Conservation (phyloP, 805 yeast genomes). For the Millerago galiae region DNA sequence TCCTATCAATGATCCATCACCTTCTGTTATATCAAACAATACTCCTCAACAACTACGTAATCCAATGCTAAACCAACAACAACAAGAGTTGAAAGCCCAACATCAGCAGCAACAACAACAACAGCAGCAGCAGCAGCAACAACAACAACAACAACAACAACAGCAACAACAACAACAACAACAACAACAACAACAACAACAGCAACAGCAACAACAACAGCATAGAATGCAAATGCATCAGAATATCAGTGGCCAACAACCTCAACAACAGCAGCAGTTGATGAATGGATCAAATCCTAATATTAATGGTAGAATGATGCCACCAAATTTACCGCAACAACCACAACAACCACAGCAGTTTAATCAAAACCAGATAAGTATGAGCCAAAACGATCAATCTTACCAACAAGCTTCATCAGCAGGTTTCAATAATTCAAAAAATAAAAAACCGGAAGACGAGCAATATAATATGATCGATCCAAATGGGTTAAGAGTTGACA, state of each 20-base stretch:
- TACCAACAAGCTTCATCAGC: background rate
- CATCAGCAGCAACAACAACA: conserved; percentile 3
- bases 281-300: background rate
- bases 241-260: conserved; percentile 4
- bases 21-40: background rate
- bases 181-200: conserved; percentile 14
- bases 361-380: conserved; percentile 3
- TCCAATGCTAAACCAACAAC: conserved; percentile 6
- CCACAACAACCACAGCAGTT: conserved; percentile 8
- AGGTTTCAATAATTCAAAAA: background rate
- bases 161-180: conserved; percentile 19
- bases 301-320: conserved; percentile 6
- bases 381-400: background rate
- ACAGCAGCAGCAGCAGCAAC: conserved; percentile 6
- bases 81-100: conserved; percentile 3
- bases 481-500: conserved; percentile 16
- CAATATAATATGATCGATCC: conserved; percentile 8
- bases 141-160: conserved; percentile 19
- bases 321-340: conserved; percentile 11
- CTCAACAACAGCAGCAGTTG: conserved; percentile 3
- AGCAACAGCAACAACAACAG: conserved; percentile 10
- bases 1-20: background rate
- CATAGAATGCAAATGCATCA: conserved; percentile 14
- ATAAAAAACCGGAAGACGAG: background rate
- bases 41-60: conserved; percentile 16